Evolutionary conservation across 2,329 filamentous ascomycete species (phyloP).

Genomic region (Coniochaeta sp.): DNA sequence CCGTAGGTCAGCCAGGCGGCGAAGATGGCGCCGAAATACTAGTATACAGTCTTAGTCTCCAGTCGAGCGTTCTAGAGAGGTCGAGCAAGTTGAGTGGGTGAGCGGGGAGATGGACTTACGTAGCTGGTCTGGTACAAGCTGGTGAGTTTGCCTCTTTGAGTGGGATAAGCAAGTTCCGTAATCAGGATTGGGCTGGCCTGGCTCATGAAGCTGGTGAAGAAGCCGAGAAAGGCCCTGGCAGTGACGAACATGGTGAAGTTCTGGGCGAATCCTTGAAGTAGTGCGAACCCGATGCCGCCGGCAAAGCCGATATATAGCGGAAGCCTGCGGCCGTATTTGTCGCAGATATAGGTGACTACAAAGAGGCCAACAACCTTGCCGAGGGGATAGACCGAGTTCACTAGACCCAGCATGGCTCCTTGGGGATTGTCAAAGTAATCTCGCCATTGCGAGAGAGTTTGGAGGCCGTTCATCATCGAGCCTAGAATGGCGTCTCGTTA

Average conservation of each 20-base stretch:
- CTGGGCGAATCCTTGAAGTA: constrained; percentile 21
- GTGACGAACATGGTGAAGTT: constrained; percentile 20
- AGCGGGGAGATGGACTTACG: constrained; percentile 7
- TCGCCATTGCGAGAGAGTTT: constrained; percentile 27
- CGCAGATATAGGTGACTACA: constrained; percentile 10
- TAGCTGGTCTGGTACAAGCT: constrained; percentile 25
- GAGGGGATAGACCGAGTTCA: constrained; percentile 21
- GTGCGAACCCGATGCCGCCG: constrained; percentile 19
- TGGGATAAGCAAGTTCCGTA: constrained; percentile 24
- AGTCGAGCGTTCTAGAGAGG: too few species aligned
- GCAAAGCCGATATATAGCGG: constrained; percentile 26
- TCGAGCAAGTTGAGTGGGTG: too few species aligned
- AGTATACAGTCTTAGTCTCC: too few species aligned
- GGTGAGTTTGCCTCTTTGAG: constrained; percentile 23
- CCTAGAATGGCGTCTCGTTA: neutral
- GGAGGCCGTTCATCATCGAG: constrained; percentile 31
- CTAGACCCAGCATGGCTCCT: constrained; percentile 26
- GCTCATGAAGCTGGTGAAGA: constrained; percentile 20
- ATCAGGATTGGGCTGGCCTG: constrained; percentile 24
- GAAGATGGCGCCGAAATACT: constrained; percentile 14
- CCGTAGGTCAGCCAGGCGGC: constrained; percentile 14
- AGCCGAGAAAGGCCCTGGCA: constrained; percentile 22
- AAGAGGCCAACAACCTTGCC: constrained; percentile 20
- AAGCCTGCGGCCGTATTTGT: constrained; percentile 29
- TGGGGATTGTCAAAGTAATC: constrained; percentile 24